These are phyloP conservation scores for Eragrostis curvula DNA, from an alignment of 176 grass and related monocot genomes.

Conservation along the genomic window DNA sequence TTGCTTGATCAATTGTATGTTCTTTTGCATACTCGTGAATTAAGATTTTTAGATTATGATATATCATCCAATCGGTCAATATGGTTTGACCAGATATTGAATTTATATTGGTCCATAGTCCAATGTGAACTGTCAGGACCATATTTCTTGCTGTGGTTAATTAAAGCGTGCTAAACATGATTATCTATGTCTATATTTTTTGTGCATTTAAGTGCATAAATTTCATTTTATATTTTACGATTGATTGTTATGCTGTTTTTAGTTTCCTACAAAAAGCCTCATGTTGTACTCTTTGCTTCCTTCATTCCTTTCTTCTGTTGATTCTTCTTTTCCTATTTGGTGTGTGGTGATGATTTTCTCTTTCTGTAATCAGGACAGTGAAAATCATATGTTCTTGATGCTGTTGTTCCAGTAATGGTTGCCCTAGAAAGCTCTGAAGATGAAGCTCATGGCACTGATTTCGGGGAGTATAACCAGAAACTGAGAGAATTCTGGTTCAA, in stretches of 20 bases:
- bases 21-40: constrained; percentile 15
- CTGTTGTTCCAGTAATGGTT: constrained; percentile 68
- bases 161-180: constrained; percentile 7
- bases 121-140: neutral
- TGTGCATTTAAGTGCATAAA: too few relatives aligned
- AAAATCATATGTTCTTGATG: constrained; percentile 60
- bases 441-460: constrained; percentile 69
- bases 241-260: neutral
- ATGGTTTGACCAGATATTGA: constrained; percentile 22
- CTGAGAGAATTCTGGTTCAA: constrained; percentile 89
- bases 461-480: constrained; percentile 92
- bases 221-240: too few relatives aligned
- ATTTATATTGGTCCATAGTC: neutral
- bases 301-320: neutral
- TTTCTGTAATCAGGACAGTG: constrained; percentile 55
- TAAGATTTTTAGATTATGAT: constrained; percentile 31
- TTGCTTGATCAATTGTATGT: neutral
- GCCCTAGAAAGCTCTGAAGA: constrained; percentile 65
- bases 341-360: constrained; percentile 22
- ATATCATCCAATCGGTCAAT: constrained; percentile 12
- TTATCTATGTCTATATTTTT: too few relatives aligned
- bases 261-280: constrained; percentile 20
- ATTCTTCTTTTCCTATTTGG: constrained; percentile 20
- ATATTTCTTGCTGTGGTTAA: constrained; percentile 26
- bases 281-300: constrained; percentile 5